Base-by-base conservation (phyloP, 2,329 filamentous ascomycete genomes). In the Colletotrichum salicis region DNA sequence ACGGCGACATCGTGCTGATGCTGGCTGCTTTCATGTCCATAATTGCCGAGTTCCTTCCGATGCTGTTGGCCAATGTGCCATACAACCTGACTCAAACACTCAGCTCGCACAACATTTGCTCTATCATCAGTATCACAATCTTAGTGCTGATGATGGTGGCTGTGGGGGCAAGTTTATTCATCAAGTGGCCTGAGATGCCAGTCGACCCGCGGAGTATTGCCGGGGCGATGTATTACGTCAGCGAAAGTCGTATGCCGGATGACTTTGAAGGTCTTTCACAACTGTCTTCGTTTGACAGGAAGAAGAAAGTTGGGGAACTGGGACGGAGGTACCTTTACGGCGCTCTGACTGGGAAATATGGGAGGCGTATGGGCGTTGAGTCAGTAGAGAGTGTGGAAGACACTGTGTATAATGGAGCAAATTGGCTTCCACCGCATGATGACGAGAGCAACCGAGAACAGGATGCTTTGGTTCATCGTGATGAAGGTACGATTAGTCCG, bases 21-120 rank as follows among this genome's bases (percentile, higher is more conserved):
- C 65, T 81, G 13, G 81, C 85, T 11, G 82, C 84, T 0, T 73
- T 83, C 5, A 82, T 84, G 58, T 80, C 84, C 4, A 81, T 87
- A 27, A 78, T 87, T 2, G 82, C 85, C 27, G 86, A 88, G 60
- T 83, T 87, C 59, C 82, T 88, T n/a, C 86, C 86, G 1, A 79
- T 87, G 24, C 79, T 86, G 1, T 80, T 88, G 3, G 81, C 84
- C 74, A 87, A 87, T 71, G 80, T 88, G 2, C 84, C 86, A 0
- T 86, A 85, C 76, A 84, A 81, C 64, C 79, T 83, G 2, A 81
- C 82, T 0, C 83, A 85, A 63, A 82, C 81, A 0, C 77, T 79
- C 41, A 75, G 76, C 19, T 81, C 84, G 0, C 83, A 85, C 59
- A 78, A 78, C 0, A 77, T 83, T 6, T 87, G 84, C 72, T 80